Evolutionary conservation across 1,139 yeast species (phyloP), one percentile per base, ranked within the genome.

Genomic region (Petasospora rhodanensis): DNA sequence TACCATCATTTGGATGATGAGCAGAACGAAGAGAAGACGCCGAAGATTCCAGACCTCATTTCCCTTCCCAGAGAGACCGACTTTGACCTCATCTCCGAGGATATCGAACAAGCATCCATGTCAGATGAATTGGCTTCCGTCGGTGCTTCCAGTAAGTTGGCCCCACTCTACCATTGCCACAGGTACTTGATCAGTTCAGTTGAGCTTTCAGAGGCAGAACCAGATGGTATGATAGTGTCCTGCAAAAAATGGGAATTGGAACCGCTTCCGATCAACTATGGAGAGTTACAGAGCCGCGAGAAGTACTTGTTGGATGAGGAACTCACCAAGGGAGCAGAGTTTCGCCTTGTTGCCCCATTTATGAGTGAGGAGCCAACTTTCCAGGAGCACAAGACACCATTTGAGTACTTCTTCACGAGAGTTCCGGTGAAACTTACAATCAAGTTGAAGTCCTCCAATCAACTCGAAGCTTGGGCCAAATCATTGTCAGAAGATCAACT

Each of bases 341-440:
- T 23, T 19, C 29, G 40, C 7, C 13, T 47, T n/a, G 35, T 36
- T 14, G 23, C 45, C 2, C 42, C 42, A 12, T 46, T 37, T 26
- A 47, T 46, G 48, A 32, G 24, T 10, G 39, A 32, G 14, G 29
- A 26, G 9, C 49, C 49, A 2, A 26, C 32, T 4, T 45, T 43
- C 23, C 21, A 28, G n/a, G 48, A 46, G 23, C 26, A 18, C 3
- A 29, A 16, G 16, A 12, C 23, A 4, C 32, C 47, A 2, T 36
- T 38, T 13, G 45, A 40, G 10, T 32, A 36, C 24, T 23, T 38
- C 7, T 4, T 14, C 5, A 4, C 12, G 1, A 19, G 25, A 3
- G 13, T 29, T 2, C 29, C 32, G 14, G 9, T 11, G n/a, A 7
- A 9, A 7, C 9, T 21, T n/a, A 10, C 23, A 21, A 21, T 21